Evolutionary conservation across 805 yeast genomes (phyloP), one percentile per base, ranked within the genome.

Genomic region (Pichia scutulata): DNA sequence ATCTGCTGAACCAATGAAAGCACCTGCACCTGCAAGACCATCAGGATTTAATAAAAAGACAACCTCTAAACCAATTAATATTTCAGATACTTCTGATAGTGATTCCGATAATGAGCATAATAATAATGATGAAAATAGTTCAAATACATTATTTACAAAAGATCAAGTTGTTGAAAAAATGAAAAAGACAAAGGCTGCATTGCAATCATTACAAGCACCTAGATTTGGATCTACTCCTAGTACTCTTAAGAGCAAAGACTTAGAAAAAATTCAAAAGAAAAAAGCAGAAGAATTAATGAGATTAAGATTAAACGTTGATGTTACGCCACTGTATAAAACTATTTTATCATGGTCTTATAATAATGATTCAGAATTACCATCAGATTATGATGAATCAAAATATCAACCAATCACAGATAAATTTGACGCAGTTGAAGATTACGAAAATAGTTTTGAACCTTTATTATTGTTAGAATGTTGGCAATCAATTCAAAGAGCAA

Each of bases 381-480:
- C 76, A n/a, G 77, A 73, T 25, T 76, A 71, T 5, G 57, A 60
- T 14, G 51, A 58, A 13, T 52, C 61, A 0, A 65, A 65, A 2
- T 78, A 77, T 58, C 59, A 61, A 1, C 64, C 70, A 0, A 83
- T 87, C 7, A 76, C 77, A 26, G 81, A 81, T 55, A 59, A 67
- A 1, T 93, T 87, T 60, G 51, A 59, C 0, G 69, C 77, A 46
- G 80, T 81, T 5, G 70, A 69, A n/a, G 89, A 85, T 3, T 93
- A 95, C 60, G 77, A 77, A 44, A 70, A 72, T 36, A 73, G 78
- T 1, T 84, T 88, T 65, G 86, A 83, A 56, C 99, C 99, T 0
- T 71, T 93, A 41, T 69, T 93, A 42, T 68, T 90, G 62, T 68
- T 92, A 40, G 99, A 93, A 68, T 86, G 96, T 55, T 95, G 98